Evolutionary conservation across 1,139 yeast genomes (phyloP).

Genomic region (Taphrina communis): DNA sequence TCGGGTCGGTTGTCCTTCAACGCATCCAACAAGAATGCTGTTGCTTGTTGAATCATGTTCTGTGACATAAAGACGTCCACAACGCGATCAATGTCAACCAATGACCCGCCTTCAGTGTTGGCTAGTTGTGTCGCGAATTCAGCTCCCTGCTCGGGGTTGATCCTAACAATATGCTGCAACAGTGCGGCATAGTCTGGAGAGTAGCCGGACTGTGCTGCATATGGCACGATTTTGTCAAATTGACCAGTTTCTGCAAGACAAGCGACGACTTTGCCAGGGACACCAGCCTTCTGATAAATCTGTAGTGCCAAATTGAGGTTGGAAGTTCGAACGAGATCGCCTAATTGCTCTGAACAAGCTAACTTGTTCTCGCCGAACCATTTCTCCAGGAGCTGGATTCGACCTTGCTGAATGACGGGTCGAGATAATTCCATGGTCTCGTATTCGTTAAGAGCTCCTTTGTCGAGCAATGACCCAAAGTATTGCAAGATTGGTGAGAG

Average conservation of each 20-base stretch:
- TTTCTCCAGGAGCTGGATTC: slow-evolving; percentile 90
- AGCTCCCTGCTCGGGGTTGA: slow-evolving; percentile 96
- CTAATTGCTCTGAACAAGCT: slow-evolving; percentile 92
- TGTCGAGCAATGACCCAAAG: slow-evolving; percentile 87
- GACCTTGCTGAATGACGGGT: slow-evolving; percentile 94
- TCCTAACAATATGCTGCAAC: slow-evolving; percentile 87
- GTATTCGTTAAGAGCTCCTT: slow-evolving; percentile 88
- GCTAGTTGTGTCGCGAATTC: slow-evolving; percentile 92
- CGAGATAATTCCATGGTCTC: slow-evolving; percentile 94
- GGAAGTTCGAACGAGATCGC: slow-evolving; percentile 90
- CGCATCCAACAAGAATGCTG: slow-evolving; percentile 96
- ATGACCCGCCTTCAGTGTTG: slow-evolving; percentile 64
- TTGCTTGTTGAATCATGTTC: slow-evolving; percentile 95
- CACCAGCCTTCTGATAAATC: slow-evolving; percentile 83
- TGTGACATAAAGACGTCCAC: slow-evolving; percentile 95
- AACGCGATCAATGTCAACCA: slow-evolving; percentile 79
- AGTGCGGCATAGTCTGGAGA: slow-evolving; percentile 89
- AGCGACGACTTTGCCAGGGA: slow-evolving; percentile 87
- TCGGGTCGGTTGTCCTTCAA: slow-evolving; percentile 92
- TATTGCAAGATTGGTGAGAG: slow-evolving; percentile 93
- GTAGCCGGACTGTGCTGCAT: slow-evolving; percentile 85
- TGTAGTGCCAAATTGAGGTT: slow-evolving; percentile 88
- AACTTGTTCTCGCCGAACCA: slow-evolving; percentile 96
- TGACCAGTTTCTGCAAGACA: slow-evolving; percentile 95
- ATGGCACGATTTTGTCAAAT: slow-evolving; percentile 93